A percentile compares a stretch with the other conserved stretches of the same genome.
These are phyloP conservation scores for Vitis riparia DNA, from an alignment of 164 flowering plant species.

Conservation along the genomic window DNA sequence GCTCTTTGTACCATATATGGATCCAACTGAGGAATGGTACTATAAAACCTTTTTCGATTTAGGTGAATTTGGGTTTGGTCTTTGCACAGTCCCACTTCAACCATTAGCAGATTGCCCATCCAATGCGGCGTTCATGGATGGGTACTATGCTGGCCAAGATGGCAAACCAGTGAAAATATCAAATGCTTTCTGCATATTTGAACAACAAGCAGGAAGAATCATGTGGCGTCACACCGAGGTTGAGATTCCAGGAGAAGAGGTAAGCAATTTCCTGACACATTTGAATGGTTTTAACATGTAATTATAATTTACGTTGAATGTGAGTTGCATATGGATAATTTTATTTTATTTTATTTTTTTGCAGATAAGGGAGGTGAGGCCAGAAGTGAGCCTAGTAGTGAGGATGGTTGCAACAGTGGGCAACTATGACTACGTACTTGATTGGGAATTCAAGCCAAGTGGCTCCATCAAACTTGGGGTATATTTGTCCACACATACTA, in stretches of 20 bases:
- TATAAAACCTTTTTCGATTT: constrained; percentile 52
- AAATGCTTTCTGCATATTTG: constrained; percentile 56
- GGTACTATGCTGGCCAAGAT: constrained; percentile 27
- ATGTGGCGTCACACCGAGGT: constrained; percentile 69
- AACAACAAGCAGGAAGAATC: constrained; percentile 53
- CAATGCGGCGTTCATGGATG: constrained; percentile 57
- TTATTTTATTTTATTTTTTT: background rate
- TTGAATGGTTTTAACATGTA: too few relatives aligned
- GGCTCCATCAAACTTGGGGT: constrained; percentile 41
- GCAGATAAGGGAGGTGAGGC: constrained; percentile 50
- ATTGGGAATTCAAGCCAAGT: constrained; percentile 65
- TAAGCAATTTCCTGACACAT: constrained; percentile 15
- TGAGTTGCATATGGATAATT: too few relatives aligned
- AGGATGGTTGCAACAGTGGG: constrained; percentile 61
- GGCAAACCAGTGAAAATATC: constrained; percentile 35
- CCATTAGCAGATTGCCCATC: constrained; percentile 52
- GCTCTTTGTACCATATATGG: constrained; percentile 71
- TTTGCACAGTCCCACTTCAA: constrained; percentile 41
- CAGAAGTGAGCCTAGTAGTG: constrained; percentile 52
- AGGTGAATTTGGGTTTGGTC: constrained; percentile 68
- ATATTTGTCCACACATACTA: background rate
- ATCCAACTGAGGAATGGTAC: constrained; percentile 62
- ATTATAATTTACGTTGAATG: too few relatives aligned
- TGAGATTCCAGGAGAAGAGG: constrained; percentile 39
- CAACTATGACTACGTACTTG: constrained; percentile 64